Evolutionary conservation across 148 eudicot species (phyloP).

Genomic region (Rhododendron williamsianum): DNA sequence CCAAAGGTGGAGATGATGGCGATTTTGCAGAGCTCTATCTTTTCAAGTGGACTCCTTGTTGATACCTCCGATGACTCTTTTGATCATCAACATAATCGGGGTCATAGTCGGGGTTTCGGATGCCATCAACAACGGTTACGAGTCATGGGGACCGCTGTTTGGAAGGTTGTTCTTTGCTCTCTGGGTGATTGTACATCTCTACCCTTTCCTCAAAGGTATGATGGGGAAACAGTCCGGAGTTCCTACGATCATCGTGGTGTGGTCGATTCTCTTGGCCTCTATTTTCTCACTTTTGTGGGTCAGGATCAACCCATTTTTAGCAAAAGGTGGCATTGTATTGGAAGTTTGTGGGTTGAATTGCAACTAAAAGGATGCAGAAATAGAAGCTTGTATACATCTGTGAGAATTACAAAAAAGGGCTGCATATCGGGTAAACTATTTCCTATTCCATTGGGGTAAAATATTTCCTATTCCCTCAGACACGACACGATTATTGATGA

Average conservation of each 20-base stretch:
- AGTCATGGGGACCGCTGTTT: constrained; percentile 70
- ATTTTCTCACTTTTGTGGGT: constrained; percentile 73
- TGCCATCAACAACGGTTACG: constrained; percentile 68
- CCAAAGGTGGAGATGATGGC: constrained; percentile 82
- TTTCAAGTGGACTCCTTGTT: constrained; percentile 71
- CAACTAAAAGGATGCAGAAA: constrained; percentile 24
- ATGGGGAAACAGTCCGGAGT: constrained; percentile 58
- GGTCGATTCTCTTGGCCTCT: constrained; percentile 76
- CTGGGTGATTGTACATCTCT: constrained; percentile 72
- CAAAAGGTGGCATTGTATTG: constrained; percentile 53
- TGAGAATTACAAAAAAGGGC: constrained; percentile 19
- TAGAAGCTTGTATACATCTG: constrained; percentile 1
- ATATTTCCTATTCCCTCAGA: constrained; percentile 12
- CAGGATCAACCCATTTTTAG: constrained; percentile 56
- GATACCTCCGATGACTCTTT: constrained; percentile 59
- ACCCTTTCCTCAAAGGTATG: constrained; percentile 75
- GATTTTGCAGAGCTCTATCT: constrained; percentile 65
- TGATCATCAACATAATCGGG: constrained; percentile 57
- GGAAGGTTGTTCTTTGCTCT: constrained; percentile 63
- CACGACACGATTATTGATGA: constrained; percentile 2
- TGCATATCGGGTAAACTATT: background rate
- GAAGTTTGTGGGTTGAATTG: constrained; percentile 76
- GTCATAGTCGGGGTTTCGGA: constrained; percentile 62
- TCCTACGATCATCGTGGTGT: constrained; percentile 67
- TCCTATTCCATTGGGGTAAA: background rate